Evolutionary conservation across 2,329 filamentous ascomycete species (phyloP).

Genomic region (Huntiella decipiens): DNA sequence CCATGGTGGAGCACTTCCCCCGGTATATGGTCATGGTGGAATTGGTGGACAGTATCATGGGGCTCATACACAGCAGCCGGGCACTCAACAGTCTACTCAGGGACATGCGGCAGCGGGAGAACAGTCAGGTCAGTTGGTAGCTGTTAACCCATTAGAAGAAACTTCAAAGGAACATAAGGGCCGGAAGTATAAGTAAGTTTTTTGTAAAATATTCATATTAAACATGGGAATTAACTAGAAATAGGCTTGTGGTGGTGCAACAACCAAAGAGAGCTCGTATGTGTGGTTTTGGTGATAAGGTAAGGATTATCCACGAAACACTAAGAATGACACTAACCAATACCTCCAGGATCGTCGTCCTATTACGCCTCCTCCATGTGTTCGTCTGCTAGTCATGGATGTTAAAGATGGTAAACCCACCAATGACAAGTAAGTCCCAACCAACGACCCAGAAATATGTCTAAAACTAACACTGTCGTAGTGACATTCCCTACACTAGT

Average conservation of each 20-base stretch:
- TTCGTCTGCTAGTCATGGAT: slow-evolving; percentile 65
- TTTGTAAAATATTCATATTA: background rate
- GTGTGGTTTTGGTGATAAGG: slow-evolving; percentile 98
- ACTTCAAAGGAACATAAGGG: slow-evolving; percentile 7
- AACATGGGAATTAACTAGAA: background rate
- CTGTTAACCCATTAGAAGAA: slow-evolving; percentile 5
- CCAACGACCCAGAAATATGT: background rate
- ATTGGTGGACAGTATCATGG: slow-evolving; percentile 1
- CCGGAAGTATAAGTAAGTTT: slow-evolving; percentile 8
- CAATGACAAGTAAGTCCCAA: slow-evolving; percentile 8
- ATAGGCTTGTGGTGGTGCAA: slow-evolving; percentile 61
- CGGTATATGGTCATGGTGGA: background rate
- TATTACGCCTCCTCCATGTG: slow-evolving; percentile 87
- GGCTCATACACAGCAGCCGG: background rate
- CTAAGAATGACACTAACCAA: background rate
- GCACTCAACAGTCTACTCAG: background rate
- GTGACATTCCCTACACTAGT: slow-evolving; percentile 36
- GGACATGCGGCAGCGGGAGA: too few species aligned
- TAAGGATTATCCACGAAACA: slow-evolving; percentile 21
- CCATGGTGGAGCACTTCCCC: background rate
- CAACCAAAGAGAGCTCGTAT: slow-evolving; percentile 86
- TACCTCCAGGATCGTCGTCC: slow-evolving; percentile 62
- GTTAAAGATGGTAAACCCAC: slow-evolving; percentile 41
- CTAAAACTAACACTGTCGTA: slow-evolving; percentile 16
- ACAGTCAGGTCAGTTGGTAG: background rate